Base-by-base conservation (phyloP, 768 basidiomycete genomes). In the Pleurotus citrinopileatus region DNA sequence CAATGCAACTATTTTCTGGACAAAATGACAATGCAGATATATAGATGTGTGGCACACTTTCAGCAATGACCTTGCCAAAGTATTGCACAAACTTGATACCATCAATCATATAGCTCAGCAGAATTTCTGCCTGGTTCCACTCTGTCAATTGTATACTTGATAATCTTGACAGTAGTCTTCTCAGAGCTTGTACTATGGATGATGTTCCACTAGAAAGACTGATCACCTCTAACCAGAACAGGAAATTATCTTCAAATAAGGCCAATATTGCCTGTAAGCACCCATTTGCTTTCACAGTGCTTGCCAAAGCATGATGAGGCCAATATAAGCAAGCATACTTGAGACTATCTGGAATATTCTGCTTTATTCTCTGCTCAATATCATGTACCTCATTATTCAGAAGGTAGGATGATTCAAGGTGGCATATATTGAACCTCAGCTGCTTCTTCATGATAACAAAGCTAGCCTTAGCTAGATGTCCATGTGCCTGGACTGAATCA, bases 361-460 rank as follows among this genome's bases (percentile, higher is more conserved):
- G 28, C 73, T 61, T 3, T 55, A 57, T 3, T 12, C 13, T 0
- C 42, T 20, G 15, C n/a, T n/a, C n/a, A n/a, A n/a, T n/a, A n/a
- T n/a, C n/a, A n/a, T 34, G 7, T 15, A 1, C 65, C 40, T 28
- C n/a, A 56, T 51, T 3, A 74, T 42, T 6, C 67, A 63, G 12
- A 32, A n/a, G 26, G 44, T 67, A 65, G 3, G 74, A 76, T 22
- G 70, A 64, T 27, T 70, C 53, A 7, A 76, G 53, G 9, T 59
- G 36, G 22, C 73, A 76, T 7, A 77, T 73, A 36, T 77, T 74
- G 61, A 77, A 76, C 42, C 53, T 58, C 34, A 76, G 68, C 13
- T 55, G 58, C 27, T 40, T 50, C 9, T 57, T 59, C 73, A 76
- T 72, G 25, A 65, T 56, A 27, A 48, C 46, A 9, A 76, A 57